Conservation (phyloP, 2,329 filamentous ascomycete species). For the Myotisia sp. region DNA sequence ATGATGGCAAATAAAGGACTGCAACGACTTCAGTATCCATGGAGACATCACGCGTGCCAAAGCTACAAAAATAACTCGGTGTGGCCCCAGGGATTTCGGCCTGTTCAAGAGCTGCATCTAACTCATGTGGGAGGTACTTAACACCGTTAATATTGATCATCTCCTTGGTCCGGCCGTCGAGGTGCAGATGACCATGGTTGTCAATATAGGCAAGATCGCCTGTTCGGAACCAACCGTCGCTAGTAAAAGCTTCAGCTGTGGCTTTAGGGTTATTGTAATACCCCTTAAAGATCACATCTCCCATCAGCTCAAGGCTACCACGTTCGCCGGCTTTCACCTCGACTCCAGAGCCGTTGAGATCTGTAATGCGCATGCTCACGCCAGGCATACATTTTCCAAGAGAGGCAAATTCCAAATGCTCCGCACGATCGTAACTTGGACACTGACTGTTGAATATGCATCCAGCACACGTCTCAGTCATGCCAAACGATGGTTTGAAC, state of each 20-base stretch:
- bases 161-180: constrained; percentile 70
- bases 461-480: constrained; percentile 42
- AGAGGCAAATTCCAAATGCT: constrained; percentile 21
- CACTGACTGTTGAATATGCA: constrained; percentile 31
- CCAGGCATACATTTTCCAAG: constrained; percentile 25
- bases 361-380: constrained; percentile 17
- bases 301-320: constrained; percentile 25
- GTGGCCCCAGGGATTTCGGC: no score
- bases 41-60: no score
- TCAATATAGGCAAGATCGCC: constrained; percentile 68
- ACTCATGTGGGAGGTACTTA: constrained; percentile 71
- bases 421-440: constrained; percentile 27
- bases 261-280: constrained; percentile 80
- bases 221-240: constrained; percentile 67
- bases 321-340: not conserved
- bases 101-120: constrained; percentile 44
- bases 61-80: no score
- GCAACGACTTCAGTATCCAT: constrained; percentile 28
- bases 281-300: constrained; percentile 34
- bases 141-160: constrained; percentile 68
- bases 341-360: constrained; percentile 16
- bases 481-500: constrained; percentile 33
- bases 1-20: constrained; percentile 28
- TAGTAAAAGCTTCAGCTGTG: constrained; percentile 59
- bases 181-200: constrained; percentile 67